These are phyloP conservation scores for Morella rubra DNA, from an alignment of 306 rosid species.

Conservation along the genomic window DNA sequence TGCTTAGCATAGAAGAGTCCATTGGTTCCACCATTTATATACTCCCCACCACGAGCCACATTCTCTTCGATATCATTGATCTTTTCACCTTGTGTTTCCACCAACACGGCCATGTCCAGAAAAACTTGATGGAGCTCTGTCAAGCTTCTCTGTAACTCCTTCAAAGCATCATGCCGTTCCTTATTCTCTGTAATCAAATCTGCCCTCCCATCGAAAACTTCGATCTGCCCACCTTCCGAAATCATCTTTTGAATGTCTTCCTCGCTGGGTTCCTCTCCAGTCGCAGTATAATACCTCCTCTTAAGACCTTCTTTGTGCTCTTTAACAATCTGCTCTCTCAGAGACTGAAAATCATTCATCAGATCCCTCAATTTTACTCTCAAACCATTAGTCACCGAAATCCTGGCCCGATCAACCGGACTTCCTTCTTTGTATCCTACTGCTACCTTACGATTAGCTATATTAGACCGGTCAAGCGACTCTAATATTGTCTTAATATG, in stretches of 20 bases:
- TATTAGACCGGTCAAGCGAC: conserved; percentile 64
- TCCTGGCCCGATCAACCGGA: conserved; percentile 64
- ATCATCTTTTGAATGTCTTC: conserved; percentile 67
- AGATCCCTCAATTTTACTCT: conserved; percentile 69
- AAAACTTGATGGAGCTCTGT: conserved; percentile 89
- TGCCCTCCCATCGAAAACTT: conserved; percentile 57
- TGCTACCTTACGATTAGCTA: conserved; percentile 40
- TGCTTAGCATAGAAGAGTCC: conserved; percentile 70
- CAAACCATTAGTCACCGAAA: conserved; percentile 66
- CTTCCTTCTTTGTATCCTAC: conserved; percentile 55
- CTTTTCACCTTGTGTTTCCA: conserved; percentile 76
- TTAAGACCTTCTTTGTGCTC: conserved; percentile 83
- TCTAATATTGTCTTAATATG: conserved; percentile 57
- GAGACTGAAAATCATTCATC: conserved; percentile 70
- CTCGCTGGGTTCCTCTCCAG: conserved; percentile 69
- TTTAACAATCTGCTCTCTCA: conserved; percentile 57
- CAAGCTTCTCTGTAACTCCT: conserved; percentile 82
- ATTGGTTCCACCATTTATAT: conserved; percentile 68
- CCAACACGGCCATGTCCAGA: conserved; percentile 91
- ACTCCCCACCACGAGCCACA: conserved; percentile 47
- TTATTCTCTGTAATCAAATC: conserved; percentile 49
- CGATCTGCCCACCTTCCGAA: conserved; percentile 53
- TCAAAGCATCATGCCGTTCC: conserved; percentile 66
- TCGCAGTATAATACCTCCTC: conserved; percentile 60
- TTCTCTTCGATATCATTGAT: conserved; percentile 83